These are phyloP conservation scores for Eucommia ulmoides DNA, from an alignment of 257 asterid genomes.

Conservation along the genomic window DNA sequence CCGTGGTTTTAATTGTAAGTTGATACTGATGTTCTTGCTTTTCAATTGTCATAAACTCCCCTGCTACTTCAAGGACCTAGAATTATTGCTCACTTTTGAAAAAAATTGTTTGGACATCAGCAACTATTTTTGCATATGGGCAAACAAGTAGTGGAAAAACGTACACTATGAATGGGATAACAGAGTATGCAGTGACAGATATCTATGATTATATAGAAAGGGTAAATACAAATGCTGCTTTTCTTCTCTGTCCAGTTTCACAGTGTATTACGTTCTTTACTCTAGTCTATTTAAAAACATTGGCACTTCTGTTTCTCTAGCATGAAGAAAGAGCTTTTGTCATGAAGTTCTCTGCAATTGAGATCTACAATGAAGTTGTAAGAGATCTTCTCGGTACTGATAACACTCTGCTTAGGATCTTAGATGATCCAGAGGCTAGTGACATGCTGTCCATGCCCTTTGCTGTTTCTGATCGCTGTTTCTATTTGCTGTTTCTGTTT, in stretches of 20 bases:
- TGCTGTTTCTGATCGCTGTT: too few species aligned
- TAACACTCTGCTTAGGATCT: conserved; percentile 65
- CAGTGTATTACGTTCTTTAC: too few species aligned
- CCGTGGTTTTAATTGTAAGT: conserved; percentile 90
- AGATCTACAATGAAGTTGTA: conserved; percentile 93
- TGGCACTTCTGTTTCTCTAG: too few species aligned
- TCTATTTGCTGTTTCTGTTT: too few species aligned
- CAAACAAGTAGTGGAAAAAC: conserved; percentile 99
- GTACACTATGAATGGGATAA: conserved; percentile 94
- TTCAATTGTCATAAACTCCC: too few species aligned
- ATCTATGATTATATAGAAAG: conserved; percentile 32
- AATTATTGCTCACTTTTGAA: conserved; percentile 9
- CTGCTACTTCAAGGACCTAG: not conserved
- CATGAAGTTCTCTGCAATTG: conserved; percentile 90
- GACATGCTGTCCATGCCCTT: too few species aligned
- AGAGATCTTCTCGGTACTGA: conserved; percentile 90
- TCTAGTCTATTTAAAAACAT: too few species aligned
- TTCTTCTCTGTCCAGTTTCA: too few species aligned
- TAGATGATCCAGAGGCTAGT: conserved; percentile 98
- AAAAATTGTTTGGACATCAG: conserved; percentile 40
- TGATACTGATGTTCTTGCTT: conserved; percentile 12
- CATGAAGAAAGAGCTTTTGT: conserved; percentile 93
- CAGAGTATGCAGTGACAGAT: conserved; percentile 86
- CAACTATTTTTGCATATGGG: conserved; percentile 96
- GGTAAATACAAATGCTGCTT: conserved; percentile 15